Conservation (phyloP, 106 monocot species). For the Dioscorea alata region DNA sequence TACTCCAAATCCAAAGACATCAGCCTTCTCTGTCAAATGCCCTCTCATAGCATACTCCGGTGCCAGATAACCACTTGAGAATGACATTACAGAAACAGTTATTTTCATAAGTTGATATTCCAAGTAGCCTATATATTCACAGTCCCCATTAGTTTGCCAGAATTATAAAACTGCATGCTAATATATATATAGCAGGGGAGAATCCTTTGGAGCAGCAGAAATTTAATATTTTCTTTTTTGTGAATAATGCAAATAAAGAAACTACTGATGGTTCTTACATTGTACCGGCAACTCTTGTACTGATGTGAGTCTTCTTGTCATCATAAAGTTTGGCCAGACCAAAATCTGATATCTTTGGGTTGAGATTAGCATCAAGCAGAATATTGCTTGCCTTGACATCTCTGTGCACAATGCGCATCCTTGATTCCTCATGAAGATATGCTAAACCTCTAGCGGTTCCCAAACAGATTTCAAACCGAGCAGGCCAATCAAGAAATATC, state of each 20-base stretch:
- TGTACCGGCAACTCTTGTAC: conserved; percentile 91
- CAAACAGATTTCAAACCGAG: conserved; percentile 70
- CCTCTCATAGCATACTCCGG: conserved; percentile 96
- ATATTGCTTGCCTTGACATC: conserved; percentile 81
- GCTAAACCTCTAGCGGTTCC: conserved; percentile 71
- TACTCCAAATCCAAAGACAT: conserved; percentile 86
- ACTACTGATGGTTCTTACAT: conserved; percentile 35
- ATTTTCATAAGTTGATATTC: too few species aligned
- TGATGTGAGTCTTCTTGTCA: conserved; percentile 78
- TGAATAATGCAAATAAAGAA: too few species aligned
- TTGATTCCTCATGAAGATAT: conserved; percentile 86
- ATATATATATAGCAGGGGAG: too few species aligned
- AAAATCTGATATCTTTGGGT: conserved; percentile 78
- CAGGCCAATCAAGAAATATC: conserved; percentile 54
- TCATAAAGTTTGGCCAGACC: conserved; percentile 93
- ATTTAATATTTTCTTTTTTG: too few species aligned
- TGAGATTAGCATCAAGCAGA: conserved; percentile 64
- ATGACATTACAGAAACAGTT: not conserved
- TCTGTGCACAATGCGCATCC: conserved; percentile 64
- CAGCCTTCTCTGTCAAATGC: conserved; percentile 84
- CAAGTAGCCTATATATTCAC: too few species aligned
- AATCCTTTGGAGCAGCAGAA: too few species aligned
- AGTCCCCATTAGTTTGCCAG: too few species aligned
- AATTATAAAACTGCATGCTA: too few species aligned
- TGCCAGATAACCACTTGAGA: conserved; percentile 74